Percentiles rank a stretch among this genome's conserved stretches.
Conservation (phyloP, 2,329 filamentous ascomycete species). For the Microcyclospora tardicrescens region DNA sequence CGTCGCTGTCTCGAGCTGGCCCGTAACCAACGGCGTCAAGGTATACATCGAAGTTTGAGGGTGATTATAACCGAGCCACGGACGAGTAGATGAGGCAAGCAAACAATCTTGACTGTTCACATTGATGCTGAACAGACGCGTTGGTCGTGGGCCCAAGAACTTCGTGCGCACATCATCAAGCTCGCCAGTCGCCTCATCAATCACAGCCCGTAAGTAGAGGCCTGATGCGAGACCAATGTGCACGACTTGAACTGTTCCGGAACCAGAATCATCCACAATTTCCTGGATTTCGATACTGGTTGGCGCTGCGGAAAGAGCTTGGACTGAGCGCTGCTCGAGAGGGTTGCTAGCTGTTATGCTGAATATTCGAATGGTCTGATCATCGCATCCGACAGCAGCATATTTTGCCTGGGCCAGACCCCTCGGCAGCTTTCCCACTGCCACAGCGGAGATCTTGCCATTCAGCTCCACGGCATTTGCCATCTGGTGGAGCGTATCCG, state of each 20-base stretch:
- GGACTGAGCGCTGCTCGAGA: constrained; percentile 84
- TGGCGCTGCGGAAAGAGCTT: constrained; percentile 80
- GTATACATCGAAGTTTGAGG: constrained; percentile 77
- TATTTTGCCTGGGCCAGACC: constrained; percentile 82
- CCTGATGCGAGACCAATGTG: constrained; percentile 94
- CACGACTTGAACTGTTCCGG: constrained; percentile 77
- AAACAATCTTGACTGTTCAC: constrained; percentile 67
- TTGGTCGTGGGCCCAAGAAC: constrained; percentile 81
- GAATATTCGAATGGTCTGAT: constrained; percentile 78
- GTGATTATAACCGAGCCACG: constrained; percentile 94
- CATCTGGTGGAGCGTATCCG: constrained; percentile 58
- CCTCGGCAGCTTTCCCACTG: constrained; percentile 81
- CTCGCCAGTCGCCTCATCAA: constrained; percentile 92
- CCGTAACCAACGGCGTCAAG: constrained; percentile 65
- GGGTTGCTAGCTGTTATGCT: constrained; percentile 52
- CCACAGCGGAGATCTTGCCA: constrained; percentile 88
- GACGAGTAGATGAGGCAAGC: constrained; percentile 76
- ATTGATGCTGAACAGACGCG: constrained; percentile 81
- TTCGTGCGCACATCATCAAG: constrained; percentile 88
- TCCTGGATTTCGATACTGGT: constrained; percentile 82
- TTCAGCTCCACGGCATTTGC: constrained; percentile 90
- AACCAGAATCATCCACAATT: constrained; percentile 87
- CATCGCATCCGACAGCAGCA: constrained; percentile 90
- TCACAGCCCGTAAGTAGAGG: constrained; percentile 84
- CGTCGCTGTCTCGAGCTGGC: constrained; percentile 79